Conservation (phyloP, 2,329 filamentous ascomycete genomes). For the Rutstroemia sp. region DNA sequence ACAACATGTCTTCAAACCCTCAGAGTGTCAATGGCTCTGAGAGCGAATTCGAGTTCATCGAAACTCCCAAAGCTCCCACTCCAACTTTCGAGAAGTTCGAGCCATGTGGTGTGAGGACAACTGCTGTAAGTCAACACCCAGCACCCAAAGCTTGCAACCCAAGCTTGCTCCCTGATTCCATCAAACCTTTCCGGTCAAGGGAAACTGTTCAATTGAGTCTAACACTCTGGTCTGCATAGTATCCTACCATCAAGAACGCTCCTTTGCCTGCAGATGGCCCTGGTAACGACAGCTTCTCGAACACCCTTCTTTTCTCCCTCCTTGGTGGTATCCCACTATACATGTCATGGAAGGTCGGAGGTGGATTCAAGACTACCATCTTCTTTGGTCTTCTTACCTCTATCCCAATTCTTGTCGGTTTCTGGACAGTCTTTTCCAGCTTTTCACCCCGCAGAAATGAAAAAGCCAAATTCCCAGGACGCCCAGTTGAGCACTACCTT, state of each 20-base stretch:
- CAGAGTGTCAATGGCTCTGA: conserved; percentile 41
- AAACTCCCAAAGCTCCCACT: conserved; percentile 45
- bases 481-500: conserved; percentile 84
- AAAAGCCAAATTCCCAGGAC: conserved; percentile 79
- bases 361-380: conserved; percentile 78
- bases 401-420: conserved; percentile 70
- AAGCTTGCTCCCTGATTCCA: not conserved
- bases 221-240: conserved; percentile 43
- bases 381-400: conserved; percentile 77
- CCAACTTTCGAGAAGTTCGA: conserved; percentile 44
- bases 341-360: conserved; percentile 73
- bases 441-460: conserved; percentile 87
- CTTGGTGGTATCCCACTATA: conserved; percentile 69
- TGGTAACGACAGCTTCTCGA: conserved; percentile 82
- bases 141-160: not conserved
- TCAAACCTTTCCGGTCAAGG: not conserved
- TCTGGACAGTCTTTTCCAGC: conserved; percentile 74
- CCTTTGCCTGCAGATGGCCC: conserved; percentile 85
- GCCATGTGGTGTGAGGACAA: conserved; percentile 48
- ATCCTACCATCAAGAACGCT: conserved; percentile 84
- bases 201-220: conserved; percentile 23
- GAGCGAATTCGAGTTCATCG: conserved; percentile 57
- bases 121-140: conserved; percentile 37
- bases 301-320: conserved; percentile 64
- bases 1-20: conserved; percentile 41